Percentiles rank a stretch among this genome's conserved stretches.
Conservation (phyloP, 2,329 filamentous ascomycete genomes). For the Incumbomyces lentus region DNA sequence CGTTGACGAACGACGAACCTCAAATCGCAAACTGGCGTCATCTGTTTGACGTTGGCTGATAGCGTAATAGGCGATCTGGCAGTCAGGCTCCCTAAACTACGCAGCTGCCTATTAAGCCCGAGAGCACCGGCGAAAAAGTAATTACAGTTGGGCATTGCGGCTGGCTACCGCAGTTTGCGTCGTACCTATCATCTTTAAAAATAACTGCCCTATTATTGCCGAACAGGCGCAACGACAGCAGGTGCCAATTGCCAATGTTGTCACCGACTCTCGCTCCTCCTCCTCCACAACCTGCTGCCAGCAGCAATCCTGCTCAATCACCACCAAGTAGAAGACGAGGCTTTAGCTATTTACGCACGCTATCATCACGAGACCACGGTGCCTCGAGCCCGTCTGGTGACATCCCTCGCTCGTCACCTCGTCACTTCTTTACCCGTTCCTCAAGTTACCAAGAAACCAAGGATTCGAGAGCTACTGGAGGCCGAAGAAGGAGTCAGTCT, state of each 20-base stretch:
- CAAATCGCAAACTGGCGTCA: no score
- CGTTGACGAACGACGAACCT: no score
- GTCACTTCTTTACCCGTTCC: constrained; percentile 19
- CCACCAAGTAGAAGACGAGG: constrained; percentile 17
- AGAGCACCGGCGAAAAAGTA: no score
- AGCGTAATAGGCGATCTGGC: no score
- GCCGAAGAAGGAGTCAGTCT: constrained; percentile 15
- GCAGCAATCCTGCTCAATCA: constrained; percentile 14
- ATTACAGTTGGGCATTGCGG: no score
- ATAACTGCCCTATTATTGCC: no score
- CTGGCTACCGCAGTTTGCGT: no score
- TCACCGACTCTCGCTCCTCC: constrained; percentile 15
- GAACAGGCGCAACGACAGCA: neutral
- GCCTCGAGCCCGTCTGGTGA: constrained; percentile 16
- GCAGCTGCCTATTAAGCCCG: no score
- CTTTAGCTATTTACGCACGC: constrained; percentile 19
- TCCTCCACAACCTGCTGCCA: constrained; percentile 7
- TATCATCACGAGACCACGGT: constrained; percentile 16
- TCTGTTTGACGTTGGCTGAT: no score
- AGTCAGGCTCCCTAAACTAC: no score
- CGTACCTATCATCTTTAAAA: no score
- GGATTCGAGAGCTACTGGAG: constrained; percentile 1
- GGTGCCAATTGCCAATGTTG: constrained; percentile 15
- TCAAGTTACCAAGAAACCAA: constrained; percentile 16
- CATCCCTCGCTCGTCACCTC: constrained; percentile 15